Percentiles rank a stretch among this genome's conserved stretches.
These are phyloP conservation scores for Fraxinus platypoda DNA, from an alignment of 305 asterid genomes.

Conservation along the genomic window DNA sequence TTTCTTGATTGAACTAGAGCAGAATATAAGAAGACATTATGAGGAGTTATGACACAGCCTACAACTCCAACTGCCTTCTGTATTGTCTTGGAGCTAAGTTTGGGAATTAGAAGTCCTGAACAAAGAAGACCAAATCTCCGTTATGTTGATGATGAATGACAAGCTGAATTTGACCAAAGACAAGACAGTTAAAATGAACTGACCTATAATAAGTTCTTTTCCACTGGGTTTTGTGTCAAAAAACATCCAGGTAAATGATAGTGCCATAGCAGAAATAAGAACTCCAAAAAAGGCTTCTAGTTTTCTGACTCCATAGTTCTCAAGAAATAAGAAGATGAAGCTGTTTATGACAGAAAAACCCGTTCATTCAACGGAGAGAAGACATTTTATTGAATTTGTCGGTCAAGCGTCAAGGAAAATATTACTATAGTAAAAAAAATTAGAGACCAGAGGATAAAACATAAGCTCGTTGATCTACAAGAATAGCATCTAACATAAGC, in stretches of 20 bases:
- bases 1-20: slow-evolving; percentile 73
- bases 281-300: slow-evolving; percentile 76
- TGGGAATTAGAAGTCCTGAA: slow-evolving; percentile 58
- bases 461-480: background rate
- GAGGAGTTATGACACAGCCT: slow-evolving; percentile 78
- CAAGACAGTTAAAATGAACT: background rate
- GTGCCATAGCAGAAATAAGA: slow-evolving; percentile 70
- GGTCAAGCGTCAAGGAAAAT: background rate
- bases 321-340: slow-evolving; percentile 75
- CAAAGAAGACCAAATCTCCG: background rate
- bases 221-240: slow-evolving; percentile 55
- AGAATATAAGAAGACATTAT: slow-evolving; percentile 70
- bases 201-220: slow-evolving; percentile 52
- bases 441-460: background rate
- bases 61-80: slow-evolving; percentile 71
- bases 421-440: background rate
- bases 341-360: slow-evolving; percentile 38
- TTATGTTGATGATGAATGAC: background rate
- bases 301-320: slow-evolving; percentile 69
- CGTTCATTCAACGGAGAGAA: slow-evolving; percentile 5
- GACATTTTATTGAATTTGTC: background rate
- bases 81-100: slow-evolving; percentile 50
- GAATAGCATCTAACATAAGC: background rate
- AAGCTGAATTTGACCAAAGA: background rate
- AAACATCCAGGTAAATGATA: slow-evolving; percentile 87